A percentile compares a stretch with the other conserved stretches of the same genome.
phyloP scores from a whole-genome alignment of 495 filamentous ascomycete species.

The Elasticomyces elasticus region DNA sequence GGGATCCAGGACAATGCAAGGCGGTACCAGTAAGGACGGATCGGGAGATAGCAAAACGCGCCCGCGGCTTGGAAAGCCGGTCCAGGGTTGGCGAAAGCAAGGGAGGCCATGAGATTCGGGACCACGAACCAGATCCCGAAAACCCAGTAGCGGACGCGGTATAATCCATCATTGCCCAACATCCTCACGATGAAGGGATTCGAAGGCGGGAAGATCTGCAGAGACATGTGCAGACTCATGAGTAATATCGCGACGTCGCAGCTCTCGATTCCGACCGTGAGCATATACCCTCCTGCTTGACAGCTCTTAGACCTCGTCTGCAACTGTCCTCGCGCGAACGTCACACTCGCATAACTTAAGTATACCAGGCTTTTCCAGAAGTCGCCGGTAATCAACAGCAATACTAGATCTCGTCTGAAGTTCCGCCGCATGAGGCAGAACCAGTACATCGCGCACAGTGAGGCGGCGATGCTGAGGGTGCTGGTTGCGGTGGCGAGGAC shows the following conservation, averaged over 20 bases:
- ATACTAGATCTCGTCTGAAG: constrained; percentile 44
- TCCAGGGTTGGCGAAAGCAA: constrained; percentile 51
- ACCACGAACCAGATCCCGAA: constrained; percentile 47
- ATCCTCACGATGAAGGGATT: constrained; percentile 14
- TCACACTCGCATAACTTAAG: constrained; percentile 49
- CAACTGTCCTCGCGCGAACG: constrained; percentile 38
- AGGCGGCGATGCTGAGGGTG: constrained; percentile 44
- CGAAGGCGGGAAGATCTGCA: constrained; percentile 54
- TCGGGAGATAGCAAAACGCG: constrained; percentile 57
- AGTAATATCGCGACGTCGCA: constrained; percentile 59
- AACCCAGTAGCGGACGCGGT: constrained; percentile 49
- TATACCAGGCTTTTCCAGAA: constrained; percentile 58
- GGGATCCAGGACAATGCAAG: constrained; percentile 61
- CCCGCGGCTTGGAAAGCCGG: constrained; percentile 49
- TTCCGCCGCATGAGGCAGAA: constrained; percentile 62
- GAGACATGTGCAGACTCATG: constrained; percentile 59
- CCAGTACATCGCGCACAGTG: constrained; percentile 53
- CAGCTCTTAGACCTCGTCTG: constrained; percentile 47
- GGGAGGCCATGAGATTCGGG: constrained; percentile 46
- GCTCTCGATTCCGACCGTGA: constrained; percentile 54
- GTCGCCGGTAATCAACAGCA: constrained; percentile 48
- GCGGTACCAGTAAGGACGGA: constrained; percentile 50
- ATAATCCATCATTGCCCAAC: constrained; percentile 50
- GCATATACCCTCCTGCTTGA: constrained; percentile 56
- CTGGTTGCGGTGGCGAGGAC: constrained; percentile 30